Conservation (phyloP, 352 stramenopile species). For the Phytophthora cryptogea region DNA sequence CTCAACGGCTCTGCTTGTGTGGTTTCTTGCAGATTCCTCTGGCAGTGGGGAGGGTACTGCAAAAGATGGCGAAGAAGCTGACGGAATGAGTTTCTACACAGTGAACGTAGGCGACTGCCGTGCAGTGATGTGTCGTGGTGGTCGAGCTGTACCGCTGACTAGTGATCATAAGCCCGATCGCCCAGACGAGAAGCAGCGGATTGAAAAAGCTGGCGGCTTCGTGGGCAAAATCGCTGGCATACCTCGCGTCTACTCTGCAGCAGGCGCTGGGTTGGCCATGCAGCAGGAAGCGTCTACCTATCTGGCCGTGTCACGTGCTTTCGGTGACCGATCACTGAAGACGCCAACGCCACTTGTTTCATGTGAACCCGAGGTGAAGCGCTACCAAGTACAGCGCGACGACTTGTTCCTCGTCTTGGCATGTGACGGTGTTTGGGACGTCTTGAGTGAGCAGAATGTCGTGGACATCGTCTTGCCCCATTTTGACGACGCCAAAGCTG, state of each 20-base stretch:
- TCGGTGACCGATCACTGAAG: slow-evolving; percentile 66
- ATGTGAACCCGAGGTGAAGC: slow-evolving; percentile 50
- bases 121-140: slow-evolving; percentile 56
- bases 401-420: slow-evolving; percentile 66
- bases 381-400: slow-evolving; percentile 36
- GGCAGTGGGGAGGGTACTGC: neutral
- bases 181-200: slow-evolving; percentile 52
- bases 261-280: slow-evolving; percentile 40
- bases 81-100: slow-evolving; percentile 47
- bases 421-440: slow-evolving; percentile 70
- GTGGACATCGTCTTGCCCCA: slow-evolving; percentile 51
- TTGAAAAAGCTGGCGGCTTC: slow-evolving; percentile 52
- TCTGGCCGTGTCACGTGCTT: slow-evolving; percentile 62
- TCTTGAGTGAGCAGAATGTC: slow-evolving; percentile 61
- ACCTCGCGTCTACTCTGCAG: slow-evolving; percentile 55
- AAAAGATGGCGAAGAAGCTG: neutral
- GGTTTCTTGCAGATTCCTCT: slow-evolving; percentile 39
- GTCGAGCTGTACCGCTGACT: slow-evolving; percentile 45
- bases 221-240: slow-evolving; percentile 54
- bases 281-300: slow-evolving; percentile 40
- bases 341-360: slow-evolving; percentile 50
- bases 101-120: slow-evolving; percentile 70
- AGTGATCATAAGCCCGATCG: slow-evolving; percentile 64
- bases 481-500: slow-evolving; percentile 45
- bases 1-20: slow-evolving; percentile 58